Base-by-base conservation (phyloP, 257 asterid genomes). In the Verbena officinalis region DNA sequence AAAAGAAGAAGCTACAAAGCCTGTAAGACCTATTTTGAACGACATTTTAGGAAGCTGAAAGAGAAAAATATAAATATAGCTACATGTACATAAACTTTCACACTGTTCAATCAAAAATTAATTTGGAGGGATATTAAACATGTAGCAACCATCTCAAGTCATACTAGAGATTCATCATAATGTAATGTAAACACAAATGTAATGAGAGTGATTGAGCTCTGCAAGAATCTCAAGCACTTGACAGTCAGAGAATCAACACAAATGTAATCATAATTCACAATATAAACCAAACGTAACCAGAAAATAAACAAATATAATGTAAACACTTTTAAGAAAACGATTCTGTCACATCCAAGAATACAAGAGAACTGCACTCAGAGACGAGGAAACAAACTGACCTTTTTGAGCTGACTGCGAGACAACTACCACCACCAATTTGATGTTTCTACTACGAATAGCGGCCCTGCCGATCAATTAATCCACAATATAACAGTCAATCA, bases 371-470 rank as follows among this genome's bases (percentile, higher is more conserved):
- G 48, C 23, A 43, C 20, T 30, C 31, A 2, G 43, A 40, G 59
- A 69, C 53, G 55, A 31, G 19, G 44, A 74, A 65, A 60, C 58
- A 54, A 40, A 52, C 90, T 33, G 55, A 86, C 99, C 97, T 74
- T 80, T 94, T 59, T 76, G 73, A 68, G 69, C 79, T 4, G 90
- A 80, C 44, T 71, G 80, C 20, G 82, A 58, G 59, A 88, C 99
- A 39, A 90, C 90, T 54, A 86, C 88, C 59, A 94, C 85, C 19
- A 80, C 83, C 88, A 94, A 83, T 83, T 80, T 94, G 81, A 82
- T 85, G 78, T 80, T 94, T 75, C 96, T 86, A 63, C 88, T 95
- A 27, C 84, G 88, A 24, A 80, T 74, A 44, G 76, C 77, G 43
- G 84, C 87, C 85, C 98, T 93, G 88, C 46, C 56, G 33, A 51